Evolutionary conservation across 371 early-diverging fungal species (phyloP), one percentile per base, ranked within the genome.

Genomic region (Coemansia sp.): DNA sequence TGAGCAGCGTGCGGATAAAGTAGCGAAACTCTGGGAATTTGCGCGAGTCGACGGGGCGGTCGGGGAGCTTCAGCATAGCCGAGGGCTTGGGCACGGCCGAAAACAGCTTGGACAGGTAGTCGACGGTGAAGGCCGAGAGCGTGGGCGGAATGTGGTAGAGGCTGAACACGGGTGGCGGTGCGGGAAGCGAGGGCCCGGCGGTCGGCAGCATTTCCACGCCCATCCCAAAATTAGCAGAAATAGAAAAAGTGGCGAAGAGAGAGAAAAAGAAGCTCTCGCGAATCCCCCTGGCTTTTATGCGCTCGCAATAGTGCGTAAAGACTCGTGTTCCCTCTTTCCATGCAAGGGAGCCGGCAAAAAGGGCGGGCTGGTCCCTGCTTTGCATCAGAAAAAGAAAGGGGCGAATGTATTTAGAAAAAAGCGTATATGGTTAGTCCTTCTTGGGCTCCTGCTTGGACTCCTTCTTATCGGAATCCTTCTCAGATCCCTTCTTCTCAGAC

Each of bases 11-110:
- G 47, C 59, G 59, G 42, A 76, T 69, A 39, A 76, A 76, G 45
- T 65, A 55, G 38, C 73, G 59, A 30, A 76, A 76, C 40, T 76
- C 77, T 31, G 77, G 77, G 31, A 49, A 76, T 47, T 57, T 53
- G 10, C 70, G 69, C 20, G 52, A 39, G 41, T 74, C 74, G 2
- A 68, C 41, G 0, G 69, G 59, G 9, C 63, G 52, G 49, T 68
- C 55, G 1, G 69, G 74, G 39, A 53, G 54, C 39, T 74, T 74
- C 20, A 74, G 57, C 51, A 34, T 26, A 0, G 58, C 31, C 20
- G 59, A 49, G 2, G 74, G 65, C 48, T 59, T 64, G 36, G 58
- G 59, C 0, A 69, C 70, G 1, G 74, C 69, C n/a, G 65, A 61
- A 49, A 74, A 74, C 9, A 74, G 65, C 69, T 69, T 64, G 11